Percentiles rank a stretch among this genome's conserved stretches.
Conservation (phyloP, 1,284 basidiomycete genomes). For the Mycosarcoma maydis region DNA sequence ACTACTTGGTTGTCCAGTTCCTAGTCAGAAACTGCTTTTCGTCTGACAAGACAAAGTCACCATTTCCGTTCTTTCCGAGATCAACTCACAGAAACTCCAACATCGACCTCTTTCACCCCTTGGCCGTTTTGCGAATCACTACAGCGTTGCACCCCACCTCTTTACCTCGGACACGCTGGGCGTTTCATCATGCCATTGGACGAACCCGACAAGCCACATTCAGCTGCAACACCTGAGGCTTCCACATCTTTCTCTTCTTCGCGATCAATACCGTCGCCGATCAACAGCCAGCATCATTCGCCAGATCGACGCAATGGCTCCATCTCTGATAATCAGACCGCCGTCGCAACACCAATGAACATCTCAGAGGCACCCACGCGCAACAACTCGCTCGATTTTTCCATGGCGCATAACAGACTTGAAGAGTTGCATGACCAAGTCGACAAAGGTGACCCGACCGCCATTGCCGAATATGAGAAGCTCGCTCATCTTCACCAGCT, state of each 20-base stretch:
- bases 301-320: not conserved
- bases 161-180: too few species aligned
- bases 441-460: conserved; percentile 30
- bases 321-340: conserved; percentile 3
- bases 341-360: conserved; percentile 15
- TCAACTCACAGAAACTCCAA: too few species aligned
- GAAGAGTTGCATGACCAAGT: conserved; percentile 20
- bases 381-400: conserved; percentile 33
- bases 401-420: conserved; percentile 9
- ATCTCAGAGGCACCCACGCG: conserved; percentile 22
- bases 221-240: not conserved
- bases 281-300: not conserved
- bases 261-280: not conserved
- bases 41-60: too few species aligned
- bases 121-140: too few species aligned
- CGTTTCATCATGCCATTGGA: not conserved
- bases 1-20: too few species aligned
- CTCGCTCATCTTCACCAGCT: conserved; percentile 25
- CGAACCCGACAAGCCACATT: not conserved
- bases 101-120: too few species aligned
- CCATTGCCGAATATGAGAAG: conserved; percentile 32
- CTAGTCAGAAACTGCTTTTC: too few species aligned
- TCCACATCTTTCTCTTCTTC: not conserved
- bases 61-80: too few species aligned
- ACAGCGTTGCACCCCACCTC: too few species aligned